Conservation (phyloP, 352 stramenopile species). For the Halophytophthora batemanensis region DNA sequence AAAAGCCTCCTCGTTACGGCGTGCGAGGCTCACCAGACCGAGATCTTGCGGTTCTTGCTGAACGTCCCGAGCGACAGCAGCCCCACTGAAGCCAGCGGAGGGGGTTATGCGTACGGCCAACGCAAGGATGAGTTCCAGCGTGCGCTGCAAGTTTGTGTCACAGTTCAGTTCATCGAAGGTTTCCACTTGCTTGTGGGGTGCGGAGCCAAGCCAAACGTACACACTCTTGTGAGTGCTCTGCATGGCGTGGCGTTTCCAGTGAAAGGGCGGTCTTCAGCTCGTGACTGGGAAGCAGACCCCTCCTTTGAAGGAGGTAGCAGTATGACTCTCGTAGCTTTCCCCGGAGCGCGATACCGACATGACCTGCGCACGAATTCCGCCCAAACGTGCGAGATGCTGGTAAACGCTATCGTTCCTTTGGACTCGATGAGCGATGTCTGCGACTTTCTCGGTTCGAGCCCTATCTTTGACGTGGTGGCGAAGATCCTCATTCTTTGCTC, state of each 20-base stretch:
- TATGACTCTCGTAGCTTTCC: slow-evolving; percentile 6
- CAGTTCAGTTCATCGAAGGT: slow-evolving; percentile 37
- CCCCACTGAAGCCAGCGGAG: slow-evolving; percentile 11
- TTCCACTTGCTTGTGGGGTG: slow-evolving; percentile 34
- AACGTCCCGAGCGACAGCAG: slow-evolving; percentile 7
- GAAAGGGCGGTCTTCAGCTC: slow-evolving; percentile 5
- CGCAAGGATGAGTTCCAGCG: slow-evolving; percentile 42
- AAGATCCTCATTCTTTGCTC: slow-evolving; percentile 48
- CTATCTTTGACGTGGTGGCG: slow-evolving; percentile 41
- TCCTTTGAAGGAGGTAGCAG: slow-evolving; percentile 11
- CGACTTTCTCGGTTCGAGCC: slow-evolving; percentile 34
- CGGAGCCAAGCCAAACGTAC: slow-evolving; percentile 30
- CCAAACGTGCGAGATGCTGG: slow-evolving; percentile 15
- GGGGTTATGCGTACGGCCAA: slow-evolving; percentile 34
- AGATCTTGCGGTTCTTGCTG: slow-evolving; percentile 44
- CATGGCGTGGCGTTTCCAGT: slow-evolving; percentile 20
- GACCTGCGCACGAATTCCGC: slow-evolving; percentile 20
- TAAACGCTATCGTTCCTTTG: slow-evolving; percentile 22
- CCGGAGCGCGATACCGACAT: slow-evolving; percentile 12
- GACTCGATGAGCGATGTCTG: slow-evolving; percentile 23
- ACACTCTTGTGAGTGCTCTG: slow-evolving; percentile 30
- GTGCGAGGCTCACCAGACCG: slow-evolving; percentile 29
- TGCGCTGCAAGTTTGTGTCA: slow-evolving; percentile 32
- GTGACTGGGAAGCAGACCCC: slow-evolving; percentile 5
- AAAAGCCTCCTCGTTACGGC: slow-evolving; percentile 47